phyloP scores from a whole-genome alignment of 768 basidiomycete genomes.

The Mycena epipterygia region DNA sequence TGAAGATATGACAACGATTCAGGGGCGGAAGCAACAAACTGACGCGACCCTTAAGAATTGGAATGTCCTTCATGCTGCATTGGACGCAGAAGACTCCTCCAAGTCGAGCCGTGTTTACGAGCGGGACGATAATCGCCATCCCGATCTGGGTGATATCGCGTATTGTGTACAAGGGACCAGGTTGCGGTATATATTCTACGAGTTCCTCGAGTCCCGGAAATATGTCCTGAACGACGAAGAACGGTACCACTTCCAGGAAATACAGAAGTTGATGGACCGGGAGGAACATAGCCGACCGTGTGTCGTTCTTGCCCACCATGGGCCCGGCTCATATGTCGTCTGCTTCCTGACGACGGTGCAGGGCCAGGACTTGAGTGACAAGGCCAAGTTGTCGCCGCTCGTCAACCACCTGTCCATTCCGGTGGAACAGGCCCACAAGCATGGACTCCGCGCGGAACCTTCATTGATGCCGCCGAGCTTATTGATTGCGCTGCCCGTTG shows the following conservation, averaged over 20 bases:
- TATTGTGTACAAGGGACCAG: not conserved
- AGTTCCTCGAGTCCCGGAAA: not conserved
- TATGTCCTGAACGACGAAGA: not conserved
- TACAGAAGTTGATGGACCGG: not conserved
- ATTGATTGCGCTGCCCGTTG: not conserved
- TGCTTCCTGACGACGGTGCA: slow-evolving; percentile 9
- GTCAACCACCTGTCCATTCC: not conserved
- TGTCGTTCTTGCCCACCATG: slow-evolving; percentile 5
- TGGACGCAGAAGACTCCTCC: not conserved
- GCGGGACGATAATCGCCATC: not conserved
- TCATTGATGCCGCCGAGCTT: not conserved
- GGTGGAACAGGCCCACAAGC: not conserved
- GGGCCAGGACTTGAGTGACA: not conserved
- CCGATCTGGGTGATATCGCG: not conserved
- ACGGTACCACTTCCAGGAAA: not conserved
- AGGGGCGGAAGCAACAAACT: too few species aligned
- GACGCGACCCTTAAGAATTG: slow-evolving; percentile 8
- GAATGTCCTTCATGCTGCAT: not conserved
- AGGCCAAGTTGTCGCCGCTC: not conserved
- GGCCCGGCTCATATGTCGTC: not conserved
- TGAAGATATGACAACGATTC: too few species aligned
- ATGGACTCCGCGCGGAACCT: not conserved
- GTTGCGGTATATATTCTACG: not conserved
- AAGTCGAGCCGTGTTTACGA: too few species aligned
- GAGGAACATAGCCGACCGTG: too few species aligned